phyloP scores from a whole-genome alignment of 352 stramenopile species.

The Elongisporangium anandrum region DNA sequence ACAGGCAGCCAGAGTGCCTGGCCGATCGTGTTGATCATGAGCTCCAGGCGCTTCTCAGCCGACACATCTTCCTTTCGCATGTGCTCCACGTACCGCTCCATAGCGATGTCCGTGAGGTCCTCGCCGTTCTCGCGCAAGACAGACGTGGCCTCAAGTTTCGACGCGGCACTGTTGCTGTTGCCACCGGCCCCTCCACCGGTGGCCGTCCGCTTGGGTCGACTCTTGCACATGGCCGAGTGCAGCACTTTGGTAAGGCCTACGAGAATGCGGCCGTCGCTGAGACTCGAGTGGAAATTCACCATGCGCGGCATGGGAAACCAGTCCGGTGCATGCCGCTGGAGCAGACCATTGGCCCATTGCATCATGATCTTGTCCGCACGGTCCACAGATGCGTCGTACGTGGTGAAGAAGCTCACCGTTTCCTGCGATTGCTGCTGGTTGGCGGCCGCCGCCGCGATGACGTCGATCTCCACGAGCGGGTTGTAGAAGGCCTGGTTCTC shows the following conservation, averaged over 20 bases:
- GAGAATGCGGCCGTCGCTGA: conserved; percentile 54
- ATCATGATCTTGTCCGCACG: conserved; percentile 67
- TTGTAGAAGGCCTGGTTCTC: conserved; percentile 67
- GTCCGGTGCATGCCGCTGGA: conserved; percentile 38
- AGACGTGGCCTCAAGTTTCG: conserved; percentile 50
- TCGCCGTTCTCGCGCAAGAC: conserved; percentile 74
- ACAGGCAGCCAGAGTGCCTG: conserved; percentile 69
- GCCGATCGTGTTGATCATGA: conserved; percentile 67
- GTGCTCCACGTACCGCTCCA: conserved; percentile 71
- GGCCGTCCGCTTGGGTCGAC: conserved; percentile 28
- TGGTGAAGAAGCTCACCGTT: conserved; percentile 14
- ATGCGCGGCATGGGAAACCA: conserved; percentile 49
- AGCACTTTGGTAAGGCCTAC: conserved; percentile 57
- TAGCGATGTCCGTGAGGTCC: conserved; percentile 71
- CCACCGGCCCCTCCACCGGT: conserved; percentile 1
- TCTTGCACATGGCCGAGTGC: conserved; percentile 59
- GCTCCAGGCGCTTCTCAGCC: conserved; percentile 52
- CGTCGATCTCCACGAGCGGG: conserved; percentile 37
- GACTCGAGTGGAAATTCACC: conserved; percentile 63
- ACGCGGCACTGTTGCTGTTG: conserved; percentile 7
- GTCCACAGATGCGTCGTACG: conserved; percentile 49
- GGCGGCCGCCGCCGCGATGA: conserved; percentile 3
- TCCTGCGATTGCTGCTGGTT: background rate
- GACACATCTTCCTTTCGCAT: conserved; percentile 36
- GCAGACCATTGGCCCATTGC: conserved; percentile 67